Conservation (phyloP, 371 early-diverging fungal genomes). For the Rhizopus stolonifer region DNA sequence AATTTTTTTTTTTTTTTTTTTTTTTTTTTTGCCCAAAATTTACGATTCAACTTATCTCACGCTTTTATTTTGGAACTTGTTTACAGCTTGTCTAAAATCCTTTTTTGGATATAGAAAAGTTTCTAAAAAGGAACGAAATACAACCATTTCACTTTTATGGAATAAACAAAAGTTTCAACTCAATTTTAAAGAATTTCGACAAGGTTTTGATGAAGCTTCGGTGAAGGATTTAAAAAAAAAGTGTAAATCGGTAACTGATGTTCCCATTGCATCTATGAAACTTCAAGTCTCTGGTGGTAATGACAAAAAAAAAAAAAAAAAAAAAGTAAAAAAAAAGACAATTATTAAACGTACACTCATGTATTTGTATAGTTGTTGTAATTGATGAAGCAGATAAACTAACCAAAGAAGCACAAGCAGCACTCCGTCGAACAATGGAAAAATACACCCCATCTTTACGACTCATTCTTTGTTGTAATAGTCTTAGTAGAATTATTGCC, state of each 20-base stretch:
- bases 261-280: slow-evolving; percentile 49
- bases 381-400: slow-evolving; percentile 97
- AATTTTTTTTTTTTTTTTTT: background rate
- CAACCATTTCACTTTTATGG: slow-evolving; percentile 38
- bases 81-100: slow-evolving; percentile 31
- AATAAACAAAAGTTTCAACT: slow-evolving; percentile 29
- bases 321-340: too few species aligned
- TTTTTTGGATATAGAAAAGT: slow-evolving; percentile 40
- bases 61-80: slow-evolving; percentile 27
- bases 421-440: slow-evolving; percentile 99
- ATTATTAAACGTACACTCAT: too few species aligned
- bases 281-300: slow-evolving; percentile 49
- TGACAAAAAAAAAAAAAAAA: too few species aligned
- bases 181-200: slow-evolving; percentile 34
- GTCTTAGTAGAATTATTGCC: slow-evolving; percentile 89
- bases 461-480: slow-evolving; percentile 91
- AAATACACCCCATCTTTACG: slow-evolving; percentile 94
- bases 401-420: slow-evolving; percentile 96
- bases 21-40: slow-evolving; percentile 9
- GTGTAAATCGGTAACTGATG: slow-evolving; percentile 40
- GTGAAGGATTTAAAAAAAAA: slow-evolving; percentile 43
- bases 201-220: slow-evolving; percentile 38
- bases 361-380: slow-evolving; percentile 90
- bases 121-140: slow-evolving; percentile 33
- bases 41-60: slow-evolving; percentile 16